These are phyloP conservation scores for Eucalyptus caleyi DNA, from an alignment of 345 rosid genomes.

Conservation along the genomic window DNA sequence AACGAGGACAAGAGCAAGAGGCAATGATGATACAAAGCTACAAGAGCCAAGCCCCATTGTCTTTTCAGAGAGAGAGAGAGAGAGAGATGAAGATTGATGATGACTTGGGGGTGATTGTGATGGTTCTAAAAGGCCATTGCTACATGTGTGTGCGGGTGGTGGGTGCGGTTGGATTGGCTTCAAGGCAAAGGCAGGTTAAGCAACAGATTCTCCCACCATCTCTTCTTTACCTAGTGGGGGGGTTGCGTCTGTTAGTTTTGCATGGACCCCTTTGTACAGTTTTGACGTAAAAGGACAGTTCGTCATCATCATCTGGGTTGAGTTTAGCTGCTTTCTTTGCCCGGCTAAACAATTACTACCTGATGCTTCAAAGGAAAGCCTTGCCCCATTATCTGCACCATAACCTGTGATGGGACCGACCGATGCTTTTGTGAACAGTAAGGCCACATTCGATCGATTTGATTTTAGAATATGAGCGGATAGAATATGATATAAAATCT, in stretches of 20 bases:
- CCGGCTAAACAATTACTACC: background rate
- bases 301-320: background rate
- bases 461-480: too few relatives aligned
- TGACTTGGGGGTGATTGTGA: background rate
- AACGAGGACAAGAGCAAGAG: background rate
- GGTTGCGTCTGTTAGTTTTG: background rate
- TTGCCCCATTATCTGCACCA: background rate
- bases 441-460: too few relatives aligned
- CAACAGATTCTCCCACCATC: background rate
- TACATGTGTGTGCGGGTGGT: background rate
- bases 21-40: background rate
- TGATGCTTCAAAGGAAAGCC: background rate
- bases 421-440: background rate
- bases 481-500: too few relatives aligned
- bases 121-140: background rate
- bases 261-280: background rate
- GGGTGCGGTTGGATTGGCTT: background rate
- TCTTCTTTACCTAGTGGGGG: background rate
- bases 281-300: background rate
- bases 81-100: background rate
- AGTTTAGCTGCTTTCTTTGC: background rate
- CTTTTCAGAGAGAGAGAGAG: background rate
- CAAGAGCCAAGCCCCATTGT: background rate
- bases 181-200: background rate
- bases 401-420: background rate